phyloP scores from a whole-genome alignment of 495 filamentous ascomycete genomes.

The Neurospora pannonica region DNA sequence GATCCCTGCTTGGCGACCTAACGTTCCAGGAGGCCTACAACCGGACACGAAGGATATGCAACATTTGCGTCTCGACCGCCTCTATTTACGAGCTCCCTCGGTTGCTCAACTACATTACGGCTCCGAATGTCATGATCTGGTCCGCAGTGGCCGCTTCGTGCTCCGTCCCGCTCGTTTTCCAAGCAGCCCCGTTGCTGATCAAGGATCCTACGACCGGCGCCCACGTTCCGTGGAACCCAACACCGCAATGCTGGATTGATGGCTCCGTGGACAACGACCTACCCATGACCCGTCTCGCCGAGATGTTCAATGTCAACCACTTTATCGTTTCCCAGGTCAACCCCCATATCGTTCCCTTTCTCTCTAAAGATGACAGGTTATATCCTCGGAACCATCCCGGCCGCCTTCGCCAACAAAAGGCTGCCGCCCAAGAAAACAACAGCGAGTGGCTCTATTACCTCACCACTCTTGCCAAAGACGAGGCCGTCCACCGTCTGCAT shows the following conservation, averaged over 20 bases:
- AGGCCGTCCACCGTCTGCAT: constrained; percentile 72
- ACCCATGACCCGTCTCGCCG: constrained; percentile 80
- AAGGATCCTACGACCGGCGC: constrained; percentile 77
- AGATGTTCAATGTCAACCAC: constrained; percentile 98
- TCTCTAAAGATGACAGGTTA: constrained; percentile 59
- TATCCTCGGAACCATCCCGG: constrained; percentile 30
- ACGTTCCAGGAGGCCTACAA: constrained; percentile 97
- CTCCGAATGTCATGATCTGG: constrained; percentile 92
- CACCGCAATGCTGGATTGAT: constrained; percentile 79
- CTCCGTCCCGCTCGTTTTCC: constrained; percentile 83
- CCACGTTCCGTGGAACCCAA: constrained; percentile 72
- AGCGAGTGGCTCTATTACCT: constrained; percentile 56
- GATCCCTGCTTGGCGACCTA: constrained; percentile 66
- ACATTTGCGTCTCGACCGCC: constrained; percentile 84
- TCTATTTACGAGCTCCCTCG: constrained; percentile 79
- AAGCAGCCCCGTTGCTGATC: constrained; percentile 63
- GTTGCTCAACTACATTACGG: constrained; percentile 85
- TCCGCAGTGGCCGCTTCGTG: constrained; percentile 93
- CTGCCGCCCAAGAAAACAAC: constrained; percentile 12
- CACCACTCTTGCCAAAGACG: constrained; percentile 69
- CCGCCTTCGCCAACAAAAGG: constrained; percentile 22
- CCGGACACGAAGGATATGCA: constrained; percentile 77
- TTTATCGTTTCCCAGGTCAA: constrained; percentile 97
- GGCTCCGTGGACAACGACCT: constrained; percentile 91
- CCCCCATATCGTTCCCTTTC: constrained; percentile 84